These are phyloP conservation scores for Boeremia exigua DNA, from an alignment of 2,329 filamentous ascomycete genomes.

Conservation along the genomic window DNA sequence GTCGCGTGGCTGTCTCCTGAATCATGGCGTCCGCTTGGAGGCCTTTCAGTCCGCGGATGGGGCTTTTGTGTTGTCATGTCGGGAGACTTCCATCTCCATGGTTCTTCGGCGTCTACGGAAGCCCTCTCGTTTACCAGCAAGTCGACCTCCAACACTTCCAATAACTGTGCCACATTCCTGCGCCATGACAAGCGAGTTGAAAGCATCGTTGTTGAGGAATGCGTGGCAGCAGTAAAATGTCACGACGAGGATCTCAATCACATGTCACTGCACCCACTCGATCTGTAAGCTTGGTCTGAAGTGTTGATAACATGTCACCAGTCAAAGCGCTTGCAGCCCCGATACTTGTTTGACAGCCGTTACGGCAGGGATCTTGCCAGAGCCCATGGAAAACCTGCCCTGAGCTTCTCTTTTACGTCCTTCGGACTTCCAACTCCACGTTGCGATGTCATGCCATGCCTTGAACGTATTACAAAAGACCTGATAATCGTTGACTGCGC, in stretches of 20 bases:
- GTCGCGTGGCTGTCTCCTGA: constrained; percentile 7
- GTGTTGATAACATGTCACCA: not conserved
- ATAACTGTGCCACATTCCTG: not conserved
- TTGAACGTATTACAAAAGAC: not conserved
- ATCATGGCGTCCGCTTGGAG: constrained; percentile 1
- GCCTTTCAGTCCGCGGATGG: not conserved
- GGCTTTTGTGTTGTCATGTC: not conserved
- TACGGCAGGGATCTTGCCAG: not conserved
- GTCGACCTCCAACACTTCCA: not conserved
- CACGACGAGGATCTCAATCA: not conserved
- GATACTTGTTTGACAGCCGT: not conserved
- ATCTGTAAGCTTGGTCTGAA: not conserved
- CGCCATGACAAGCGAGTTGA: not conserved
- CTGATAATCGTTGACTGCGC: not conserved
- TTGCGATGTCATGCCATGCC: not conserved
- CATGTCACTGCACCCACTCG: not conserved
- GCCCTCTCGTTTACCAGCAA: not conserved
- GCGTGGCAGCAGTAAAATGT: not conserved
- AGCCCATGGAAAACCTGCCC: too few relatives aligned
- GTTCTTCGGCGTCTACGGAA: not conserved
- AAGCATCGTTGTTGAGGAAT: not conserved
- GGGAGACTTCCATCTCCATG: not conserved
- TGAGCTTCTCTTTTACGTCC: too few relatives aligned
- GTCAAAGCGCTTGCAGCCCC: not conserved
- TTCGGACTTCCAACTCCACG: too few relatives aligned